Evolutionary conservation across 2,329 filamentous ascomycete genomes (phyloP), one percentile per base, ranked within the genome.

Genomic region (Daldinia sp.): DNA sequence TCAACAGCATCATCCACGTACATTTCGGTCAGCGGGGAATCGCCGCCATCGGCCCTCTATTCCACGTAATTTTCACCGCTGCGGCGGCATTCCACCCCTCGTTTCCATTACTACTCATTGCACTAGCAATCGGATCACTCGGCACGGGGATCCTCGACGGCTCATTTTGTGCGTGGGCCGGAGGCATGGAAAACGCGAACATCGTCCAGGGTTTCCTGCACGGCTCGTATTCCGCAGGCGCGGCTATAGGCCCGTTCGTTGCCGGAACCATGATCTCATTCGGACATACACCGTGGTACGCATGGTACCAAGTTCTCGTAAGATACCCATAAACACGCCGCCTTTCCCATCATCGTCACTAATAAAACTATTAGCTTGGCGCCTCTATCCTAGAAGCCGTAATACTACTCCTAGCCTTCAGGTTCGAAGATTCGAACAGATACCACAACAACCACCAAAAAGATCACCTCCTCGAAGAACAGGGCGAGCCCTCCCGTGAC

Each of bases 121-220:
- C 71, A 0, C 74, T 76, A 39, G 71, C 71, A 1, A 47, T 76
- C 0, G 74, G 75, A 0, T 77, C 74, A 0, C 62, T 80, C 6
- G 80, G 80, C 0, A 75, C 70, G 0, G 80, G 79, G 0, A 61
- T 82, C 1, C 55, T 81, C 0, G 80, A 82, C 64, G 79, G 76
- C 1, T 77, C 77, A 9, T 81, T 78, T 75, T 81, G 78, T 52
- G 78, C 80, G 0, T 82, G 79, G 79, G 79, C 78, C 0, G 80
- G 75, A 0, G 75, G 68, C 2, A 72, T 80, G 70, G 67, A 73
- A 2, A 75, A 73, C 13, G 76, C 77, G n/a, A 81, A 80, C 61
- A 71, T 74, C 1, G 70, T 78, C 2, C 75, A 76, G 15, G 79
- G 79, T 0, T 59, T 81, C 39, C 58, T 81, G 61, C 79, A 81